Evolutionary conservation across 2,329 filamentous ascomycete genomes (phyloP).

Genomic region (Akanthomyces dipterigenus): DNA sequence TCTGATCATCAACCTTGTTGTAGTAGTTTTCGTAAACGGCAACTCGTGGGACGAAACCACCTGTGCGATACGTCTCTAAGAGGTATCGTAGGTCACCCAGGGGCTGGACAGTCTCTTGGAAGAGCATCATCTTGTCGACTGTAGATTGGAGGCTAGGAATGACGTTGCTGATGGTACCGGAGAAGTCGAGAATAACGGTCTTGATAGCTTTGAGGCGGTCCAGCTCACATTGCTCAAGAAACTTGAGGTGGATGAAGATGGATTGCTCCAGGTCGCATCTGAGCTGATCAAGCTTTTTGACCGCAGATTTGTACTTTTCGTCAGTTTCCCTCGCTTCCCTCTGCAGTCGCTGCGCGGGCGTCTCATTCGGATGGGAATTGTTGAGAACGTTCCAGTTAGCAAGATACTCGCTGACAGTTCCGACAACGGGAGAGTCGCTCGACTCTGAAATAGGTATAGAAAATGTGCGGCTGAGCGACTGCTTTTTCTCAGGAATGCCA

Average conservation of each 20-base stretch:
- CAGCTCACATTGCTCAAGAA: constrained; percentile 94
- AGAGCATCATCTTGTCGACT: constrained; percentile 98
- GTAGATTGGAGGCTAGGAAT: constrained; percentile 93
- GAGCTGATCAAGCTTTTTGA: constrained; percentile 81
- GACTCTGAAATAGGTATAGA: constrained; percentile 55
- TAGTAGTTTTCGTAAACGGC: constrained; percentile 98
- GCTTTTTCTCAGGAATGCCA: constrained; percentile 84
- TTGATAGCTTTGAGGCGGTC: constrained; percentile 97
- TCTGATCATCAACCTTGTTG: constrained; percentile 95
- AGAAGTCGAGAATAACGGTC: constrained; percentile 95
- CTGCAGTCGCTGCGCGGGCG: constrained; percentile 75
- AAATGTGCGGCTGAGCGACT: constrained; percentile 63
- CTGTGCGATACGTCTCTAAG: constrained; percentile 93
- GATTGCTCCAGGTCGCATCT: constrained; percentile 93
- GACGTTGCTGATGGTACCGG: constrained; percentile 93
- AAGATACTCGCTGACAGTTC: constrained; percentile 81
- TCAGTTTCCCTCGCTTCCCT: constrained; percentile 87
- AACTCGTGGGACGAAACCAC: constrained; percentile 83
- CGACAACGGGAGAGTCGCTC: constrained; percentile 70
- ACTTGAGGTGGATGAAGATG: constrained; percentile 86
- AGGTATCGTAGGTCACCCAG: constrained; percentile 84
- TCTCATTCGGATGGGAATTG: constrained; percentile 89
- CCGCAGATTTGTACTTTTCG: constrained; percentile 82
- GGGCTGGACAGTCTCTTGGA: constrained; percentile 97
- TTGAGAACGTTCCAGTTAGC: constrained; percentile 82